Base-by-base conservation (phyloP, 2,329 filamentous ascomycete species). In the Pseudogymnoascus sp. region DNA sequence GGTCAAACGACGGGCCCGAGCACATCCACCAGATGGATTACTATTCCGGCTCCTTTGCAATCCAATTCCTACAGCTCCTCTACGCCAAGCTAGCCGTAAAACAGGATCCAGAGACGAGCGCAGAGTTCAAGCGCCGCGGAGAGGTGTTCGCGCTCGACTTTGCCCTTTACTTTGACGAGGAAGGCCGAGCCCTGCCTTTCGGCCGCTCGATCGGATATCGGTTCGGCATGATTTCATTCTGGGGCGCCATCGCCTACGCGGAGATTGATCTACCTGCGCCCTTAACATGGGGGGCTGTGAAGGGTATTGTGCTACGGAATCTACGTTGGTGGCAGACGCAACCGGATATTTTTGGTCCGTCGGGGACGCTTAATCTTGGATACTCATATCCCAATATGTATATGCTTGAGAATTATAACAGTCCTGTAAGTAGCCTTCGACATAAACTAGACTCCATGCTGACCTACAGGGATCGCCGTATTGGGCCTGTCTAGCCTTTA, bases 171-270 rank as follows among this genome's bases (percentile, higher is more conserved):
- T 91, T 89, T 65, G 88, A 91, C 69, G 80, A 85, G 7, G 82
- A 89, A 72, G 79, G 86, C 4, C 81, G 88, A 23, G 82, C 88
- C 1, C 89, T 91, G 61, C 89, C 90, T 0, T 93, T 91, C 68
- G 90, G 90, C 3, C 83, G 90, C 59, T 90, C 87, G 61, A 82
- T 93, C 60, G 90, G 88, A 6, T 93, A 93, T 73, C 84, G 89
- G n/a, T 93, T 91, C 73, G 89, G 88, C 59, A 92, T 92, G 86
- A 86, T 88, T n/a, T 88, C 86, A 0, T 93, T 93, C 76, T 93
- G 89, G 89, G 87, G 88, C 11, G 87, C 89, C 0, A 76, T 92
- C 29, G 90, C 88, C 1, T 91, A 91, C 69, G 88, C 89, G 3
- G 86, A 86, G 67, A 86, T 91, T 60, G 87, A 91, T 62, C 80